Base-by-base conservation (phyloP, 768 basidiomycete species). In the Chalciporus chontae region DNA sequence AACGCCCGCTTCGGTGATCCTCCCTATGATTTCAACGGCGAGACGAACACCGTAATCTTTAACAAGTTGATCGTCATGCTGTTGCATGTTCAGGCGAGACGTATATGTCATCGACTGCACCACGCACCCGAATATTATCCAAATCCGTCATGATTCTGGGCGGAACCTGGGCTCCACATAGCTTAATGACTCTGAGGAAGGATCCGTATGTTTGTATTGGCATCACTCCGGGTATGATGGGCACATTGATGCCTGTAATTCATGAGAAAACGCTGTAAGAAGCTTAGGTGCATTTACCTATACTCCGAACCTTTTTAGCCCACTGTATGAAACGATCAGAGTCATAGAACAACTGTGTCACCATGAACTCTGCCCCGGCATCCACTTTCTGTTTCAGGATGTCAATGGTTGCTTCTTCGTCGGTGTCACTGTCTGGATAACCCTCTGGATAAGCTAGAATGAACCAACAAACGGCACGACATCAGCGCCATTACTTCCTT, bases 271-370 rank as follows among this genome's bases (percentile, higher is more conserved):
- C 27, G 10, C 44, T 19, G 29, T 2, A 23, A n/a, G 34, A 17
- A 14, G 31, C 27, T 14, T 17, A 14, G 42, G 26, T 10, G 21
- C 27, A 40, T 77, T 34, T 51, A 92, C 94, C 94, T 68, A 73
- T 82, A 15, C 70, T 72, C 52, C 93, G 75, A 42, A 94, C 79
- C 62, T 79, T 83, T 59, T 74, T 68, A 19, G 85, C 68, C 96
- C 96, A 99, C 14, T 69, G 61, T 26, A 92, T 67, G 70, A 96
- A 98, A 14, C 78, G 77, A 43, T 93, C 84, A n/a, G 87, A 81
- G 63, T 99, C 95, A 70, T 98, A 99, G 69, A 99, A 99, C 6
- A 98, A 75, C 60, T 99, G 96, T 0, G 96, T 98, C 44, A 98
- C 75, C 52, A 99, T 90, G 65, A 92, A 98, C 61, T 97, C 90